phyloP scores from a whole-genome alignment of 768 basidiomycete species.

The Lepiota subincarnata region DNA sequence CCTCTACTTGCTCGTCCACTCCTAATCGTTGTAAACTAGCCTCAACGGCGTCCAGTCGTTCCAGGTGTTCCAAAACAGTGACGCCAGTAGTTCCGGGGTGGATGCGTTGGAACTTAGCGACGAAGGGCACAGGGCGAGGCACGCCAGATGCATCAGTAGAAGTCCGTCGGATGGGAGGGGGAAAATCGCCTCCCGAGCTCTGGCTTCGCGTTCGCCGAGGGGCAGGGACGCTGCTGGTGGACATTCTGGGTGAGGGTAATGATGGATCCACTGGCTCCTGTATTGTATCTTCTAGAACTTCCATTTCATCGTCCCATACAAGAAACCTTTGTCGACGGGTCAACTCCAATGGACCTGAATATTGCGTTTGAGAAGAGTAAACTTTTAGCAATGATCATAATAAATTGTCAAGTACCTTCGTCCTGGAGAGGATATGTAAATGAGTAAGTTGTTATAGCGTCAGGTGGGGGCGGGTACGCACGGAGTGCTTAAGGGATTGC shows the following conservation, averaged over 20 bases:
- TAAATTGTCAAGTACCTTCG: slow-evolving; percentile 48
- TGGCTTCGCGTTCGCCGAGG: slow-evolving; percentile 54
- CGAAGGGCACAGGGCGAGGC: slow-evolving; percentile 76
- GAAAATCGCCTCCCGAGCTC: slow-evolving; percentile 67
- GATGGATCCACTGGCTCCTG: slow-evolving; percentile 25
- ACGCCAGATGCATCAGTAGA: slow-evolving; percentile 62
- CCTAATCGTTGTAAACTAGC: slow-evolving; percentile 74
- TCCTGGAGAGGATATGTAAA: slow-evolving; percentile 41
- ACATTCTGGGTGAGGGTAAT: slow-evolving; percentile 54
- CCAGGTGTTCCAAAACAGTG: slow-evolving; percentile 79
- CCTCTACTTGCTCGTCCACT: slow-evolving; percentile 49
- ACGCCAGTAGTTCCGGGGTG: slow-evolving; percentile 87
- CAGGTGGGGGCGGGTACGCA: slow-evolving; percentile 33
- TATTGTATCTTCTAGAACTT: slow-evolving; percentile 55
- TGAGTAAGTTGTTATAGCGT: not conserved
- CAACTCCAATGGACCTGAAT: slow-evolving; percentile 79
- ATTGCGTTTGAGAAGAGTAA: not conserved
- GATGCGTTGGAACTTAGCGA: slow-evolving; percentile 77
- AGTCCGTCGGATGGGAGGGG: slow-evolving; percentile 62
- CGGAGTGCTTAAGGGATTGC: slow-evolving; percentile 73
- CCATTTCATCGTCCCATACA: slow-evolving; percentile 86
- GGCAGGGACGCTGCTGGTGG: slow-evolving; percentile 57
- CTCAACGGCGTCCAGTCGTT: slow-evolving; percentile 79
- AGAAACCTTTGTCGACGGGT: slow-evolving; percentile 78
- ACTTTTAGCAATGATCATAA: slow-evolving; percentile 4